Percentiles rank a stretch among this genome's conserved stretches.
Evolutionary conservation across 179 eudicot genomes (phyloP).

Genomic region (Patellifolia procumbens): DNA sequence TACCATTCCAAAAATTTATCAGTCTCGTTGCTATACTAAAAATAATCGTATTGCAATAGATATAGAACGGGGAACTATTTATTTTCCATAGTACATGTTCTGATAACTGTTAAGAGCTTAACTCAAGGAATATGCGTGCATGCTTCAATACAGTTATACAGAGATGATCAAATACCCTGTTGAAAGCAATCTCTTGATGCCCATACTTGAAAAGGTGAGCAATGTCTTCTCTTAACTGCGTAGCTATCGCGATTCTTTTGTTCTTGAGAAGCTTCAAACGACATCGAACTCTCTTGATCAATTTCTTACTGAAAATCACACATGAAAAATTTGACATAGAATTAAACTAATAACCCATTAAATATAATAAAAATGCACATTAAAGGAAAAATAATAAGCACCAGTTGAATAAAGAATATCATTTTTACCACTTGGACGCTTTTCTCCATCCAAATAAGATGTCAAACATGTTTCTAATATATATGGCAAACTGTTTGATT

Average conservation of each 20-base stretch:
- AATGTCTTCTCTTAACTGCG: constrained; percentile 48
- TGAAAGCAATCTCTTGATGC: constrained; percentile 48
- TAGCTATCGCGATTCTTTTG: constrained; percentile 53
- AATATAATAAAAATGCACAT: too few species aligned
- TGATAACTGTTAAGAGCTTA: too few species aligned
- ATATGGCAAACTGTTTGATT: too few species aligned
- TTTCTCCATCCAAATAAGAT: constrained; percentile 75
- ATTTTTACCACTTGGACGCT: constrained; percentile 85
- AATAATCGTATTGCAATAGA: too few species aligned
- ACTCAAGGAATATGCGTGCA: too few species aligned
- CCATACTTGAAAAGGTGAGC: constrained; percentile 62
- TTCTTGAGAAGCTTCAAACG: constrained; percentile 67
- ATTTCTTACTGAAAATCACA: constrained; percentile 57
- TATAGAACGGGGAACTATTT: too few species aligned
- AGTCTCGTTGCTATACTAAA: too few species aligned
- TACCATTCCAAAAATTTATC: too few species aligned
- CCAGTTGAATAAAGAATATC: neutral
- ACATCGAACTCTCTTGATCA: constrained; percentile 56
- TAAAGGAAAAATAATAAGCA: neutral
- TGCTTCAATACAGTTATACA: too few species aligned
- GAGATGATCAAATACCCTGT: constrained; percentile 67
- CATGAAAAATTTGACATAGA: neutral
- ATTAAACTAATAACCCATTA: too few species aligned
- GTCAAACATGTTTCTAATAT: constrained; percentile 48
- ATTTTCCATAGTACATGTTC: too few species aligned